These are phyloP conservation scores for Macadamia tetraphylla DNA, from an alignment of 164 flowering plant genomes.

Conservation along the genomic window DNA sequence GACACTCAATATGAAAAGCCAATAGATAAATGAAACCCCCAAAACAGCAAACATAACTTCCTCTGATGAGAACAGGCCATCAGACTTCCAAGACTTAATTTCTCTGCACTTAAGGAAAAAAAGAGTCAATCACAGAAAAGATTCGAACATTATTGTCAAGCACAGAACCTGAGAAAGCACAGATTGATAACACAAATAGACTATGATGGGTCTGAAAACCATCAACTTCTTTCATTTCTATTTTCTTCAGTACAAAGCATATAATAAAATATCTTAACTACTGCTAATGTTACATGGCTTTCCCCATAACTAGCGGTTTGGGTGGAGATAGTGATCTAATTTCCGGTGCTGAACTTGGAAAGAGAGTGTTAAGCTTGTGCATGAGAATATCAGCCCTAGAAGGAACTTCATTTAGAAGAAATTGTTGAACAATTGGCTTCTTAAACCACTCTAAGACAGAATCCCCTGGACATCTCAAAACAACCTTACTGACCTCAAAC, in stretches of 20 bases:
- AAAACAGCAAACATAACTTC: no score
- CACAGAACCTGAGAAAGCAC: no score
- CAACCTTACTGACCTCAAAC: constrained; percentile 98
- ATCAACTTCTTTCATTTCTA: background rate
- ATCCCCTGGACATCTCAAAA: constrained; percentile 89
- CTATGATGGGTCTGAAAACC: no score
- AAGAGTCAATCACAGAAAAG: no score
- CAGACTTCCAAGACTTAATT: no score
- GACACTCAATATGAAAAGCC: no score
- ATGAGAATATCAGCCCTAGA: constrained; percentile 85
- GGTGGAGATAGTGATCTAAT: constrained; percentile 81
- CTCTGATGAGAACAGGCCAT: no score
- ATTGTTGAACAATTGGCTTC: constrained; percentile 95
- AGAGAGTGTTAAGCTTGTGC: constrained; percentile 84
- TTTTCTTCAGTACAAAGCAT: background rate
- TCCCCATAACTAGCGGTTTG: constrained; percentile 52
- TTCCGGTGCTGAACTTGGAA: constrained; percentile 94
- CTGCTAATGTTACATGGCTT: constrained; percentile 19
- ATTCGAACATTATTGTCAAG: no score
- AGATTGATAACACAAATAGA: no score
- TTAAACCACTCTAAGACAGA: constrained; percentile 95
- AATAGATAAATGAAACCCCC: no score
- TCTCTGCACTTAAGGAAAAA: no score
- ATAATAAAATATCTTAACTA: background rate
- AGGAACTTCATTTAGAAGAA: constrained; percentile 91